Conservation (phyloP, 2,329 filamentous ascomycete species). For the Arthrinium phaeospermum region DNA sequence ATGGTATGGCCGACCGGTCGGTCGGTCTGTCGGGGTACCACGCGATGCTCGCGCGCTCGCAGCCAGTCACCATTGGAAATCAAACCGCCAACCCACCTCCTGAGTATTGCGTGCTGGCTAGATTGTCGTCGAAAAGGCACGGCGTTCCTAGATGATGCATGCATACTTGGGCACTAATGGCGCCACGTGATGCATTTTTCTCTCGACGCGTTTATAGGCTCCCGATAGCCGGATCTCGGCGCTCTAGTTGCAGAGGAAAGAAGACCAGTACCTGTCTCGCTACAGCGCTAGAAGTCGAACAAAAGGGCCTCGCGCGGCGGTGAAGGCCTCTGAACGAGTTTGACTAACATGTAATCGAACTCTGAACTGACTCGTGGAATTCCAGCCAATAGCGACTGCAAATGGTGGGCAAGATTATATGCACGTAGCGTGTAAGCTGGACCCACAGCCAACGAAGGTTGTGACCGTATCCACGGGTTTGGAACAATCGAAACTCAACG, state of each 20-base stretch:
- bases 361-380: constrained; percentile 20
- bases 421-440: not conserved
- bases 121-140: not conserved
- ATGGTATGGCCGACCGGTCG: not conserved
- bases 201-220: not conserved
- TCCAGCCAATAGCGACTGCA: not conserved
- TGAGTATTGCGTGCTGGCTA: not conserved
- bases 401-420: not conserved
- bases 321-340: constrained; percentile 17
- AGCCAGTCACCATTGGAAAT: not conserved
- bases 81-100: not conserved
- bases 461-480: constrained; percentile 20
- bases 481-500: constrained; percentile 21
- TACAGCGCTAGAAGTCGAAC: not conserved
- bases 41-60: not conserved
- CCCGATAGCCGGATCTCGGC: not conserved
- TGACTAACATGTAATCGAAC: constrained; percentile 19
- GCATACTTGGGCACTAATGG: not conserved
- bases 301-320: constrained; percentile 16
- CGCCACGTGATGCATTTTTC: not conserved
- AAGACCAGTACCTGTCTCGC: not conserved
- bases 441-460: not conserved
- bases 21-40: not conserved
- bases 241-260: not conserved
- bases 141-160: not conserved